Percentiles rank a stretch among this genome's conserved stretches.
phyloP scores from a whole-genome alignment of 2,329 filamentous ascomycete species.

The Verticillium dahliae region DNA sequence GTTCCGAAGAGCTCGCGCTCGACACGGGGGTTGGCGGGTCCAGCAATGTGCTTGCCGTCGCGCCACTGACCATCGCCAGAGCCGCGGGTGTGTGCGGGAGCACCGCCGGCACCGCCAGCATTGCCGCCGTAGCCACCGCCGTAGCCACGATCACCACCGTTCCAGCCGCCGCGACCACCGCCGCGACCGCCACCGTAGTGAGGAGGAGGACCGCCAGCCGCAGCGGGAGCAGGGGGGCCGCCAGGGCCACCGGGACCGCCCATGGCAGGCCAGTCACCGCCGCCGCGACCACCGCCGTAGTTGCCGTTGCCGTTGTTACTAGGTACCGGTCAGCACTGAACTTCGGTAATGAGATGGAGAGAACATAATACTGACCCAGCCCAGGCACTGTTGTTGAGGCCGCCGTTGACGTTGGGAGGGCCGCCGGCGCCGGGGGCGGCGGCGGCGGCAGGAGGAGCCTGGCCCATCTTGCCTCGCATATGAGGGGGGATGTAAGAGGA shows the following conservation, averaged over 20 bases:
- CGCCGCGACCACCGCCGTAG: conserved; percentile 14
- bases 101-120: conserved; percentile 41
- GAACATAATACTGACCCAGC: conserved; percentile 34
- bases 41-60: conserved; percentile 92
- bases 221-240: conserved; percentile 13
- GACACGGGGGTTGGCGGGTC: conserved; percentile 77
- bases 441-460: conserved; percentile 16
- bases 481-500: conserved; percentile 84
- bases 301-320: conserved; percentile 6
- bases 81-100: conserved; percentile 58
- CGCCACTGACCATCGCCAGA: conserved; percentile 95
- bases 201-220: conserved; percentile 15
- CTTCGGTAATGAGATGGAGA: background rate
- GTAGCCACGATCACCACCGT: conserved; percentile 16
- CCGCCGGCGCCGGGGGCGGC: conserved; percentile 33
- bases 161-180: conserved; percentile 29
- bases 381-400: conserved; percentile 46
- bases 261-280: conserved; percentile 13
- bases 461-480: conserved; percentile 56
- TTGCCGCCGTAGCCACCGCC: conserved; percentile 33
- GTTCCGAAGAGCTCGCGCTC: conserved; percentile 95
- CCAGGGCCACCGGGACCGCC: conserved; percentile 16
- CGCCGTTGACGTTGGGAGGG: conserved; percentile 26
- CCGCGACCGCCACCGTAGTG: conserved; percentile 24
- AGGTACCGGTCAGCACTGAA: background rate